These are phyloP conservation scores for Plenodomus biglobosus DNA, from an alignment of 2,329 filamentous ascomycete genomes.

Conservation along the genomic window DNA sequence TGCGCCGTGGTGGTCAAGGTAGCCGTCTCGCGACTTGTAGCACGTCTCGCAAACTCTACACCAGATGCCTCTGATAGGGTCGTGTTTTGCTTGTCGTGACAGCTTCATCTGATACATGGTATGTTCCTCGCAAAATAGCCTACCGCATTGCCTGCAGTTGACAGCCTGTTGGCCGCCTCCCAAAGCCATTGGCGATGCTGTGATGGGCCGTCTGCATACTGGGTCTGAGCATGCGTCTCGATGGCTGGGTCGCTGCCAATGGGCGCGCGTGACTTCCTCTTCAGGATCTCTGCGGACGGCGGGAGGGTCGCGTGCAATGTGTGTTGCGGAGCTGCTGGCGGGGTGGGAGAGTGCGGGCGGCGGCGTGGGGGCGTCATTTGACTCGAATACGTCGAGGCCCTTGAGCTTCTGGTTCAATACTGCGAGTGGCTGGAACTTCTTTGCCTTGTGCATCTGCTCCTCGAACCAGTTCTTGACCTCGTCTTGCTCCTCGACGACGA, in stretches of 20 bases:
- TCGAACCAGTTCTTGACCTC: conserved; percentile 98
- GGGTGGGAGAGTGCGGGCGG: conserved; percentile 38
- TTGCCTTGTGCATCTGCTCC: conserved; percentile 89
- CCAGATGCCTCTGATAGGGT: conserved; percentile 88
- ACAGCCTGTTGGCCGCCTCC: conserved; percentile 79
- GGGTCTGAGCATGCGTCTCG: conserved; percentile 87
- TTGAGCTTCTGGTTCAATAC: conserved; percentile 92
- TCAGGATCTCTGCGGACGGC: conserved; percentile 68
- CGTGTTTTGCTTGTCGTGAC: conserved; percentile 82
- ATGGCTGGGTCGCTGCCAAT: conserved; percentile 80
- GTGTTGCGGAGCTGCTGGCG: conserved; percentile 33
- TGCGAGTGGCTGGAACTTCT: conserved; percentile 87
- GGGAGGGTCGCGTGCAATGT: conserved; percentile 38
- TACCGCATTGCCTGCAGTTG: conserved; percentile 91
- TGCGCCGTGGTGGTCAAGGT: conserved; percentile 80
- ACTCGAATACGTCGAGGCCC: conserved; percentile 89
- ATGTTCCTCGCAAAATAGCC: conserved; percentile 93
- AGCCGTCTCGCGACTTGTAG: conserved; percentile 93
- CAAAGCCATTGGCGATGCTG: conserved; percentile 60
- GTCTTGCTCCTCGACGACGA: conserved; percentile 85
- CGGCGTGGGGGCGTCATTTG: conserved; percentile 68
- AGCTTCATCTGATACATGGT: conserved; percentile 99
- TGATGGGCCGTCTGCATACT: conserved; percentile 62
- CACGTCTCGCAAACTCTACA: conserved; percentile 98
- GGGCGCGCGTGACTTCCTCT: conserved; percentile 79